Evolutionary conservation across 106 monocot genomes (phyloP).

Genomic region (Gastrodia elata): DNA sequence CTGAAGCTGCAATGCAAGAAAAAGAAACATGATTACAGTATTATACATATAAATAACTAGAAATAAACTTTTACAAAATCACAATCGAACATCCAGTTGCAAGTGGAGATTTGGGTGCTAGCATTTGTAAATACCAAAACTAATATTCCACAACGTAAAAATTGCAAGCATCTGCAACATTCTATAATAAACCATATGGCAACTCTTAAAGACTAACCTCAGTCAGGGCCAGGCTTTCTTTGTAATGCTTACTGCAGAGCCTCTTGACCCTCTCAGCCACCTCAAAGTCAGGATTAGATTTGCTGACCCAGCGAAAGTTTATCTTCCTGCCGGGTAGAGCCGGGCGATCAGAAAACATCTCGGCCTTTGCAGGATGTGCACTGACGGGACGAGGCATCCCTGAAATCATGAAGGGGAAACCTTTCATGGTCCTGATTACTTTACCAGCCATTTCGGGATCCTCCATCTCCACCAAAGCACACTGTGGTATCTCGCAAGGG

Average conservation of each 20-base stretch:
- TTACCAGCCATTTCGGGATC: constrained; percentile 28
- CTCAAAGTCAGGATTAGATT: constrained; percentile 38
- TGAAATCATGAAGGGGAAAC: constrained; percentile 84
- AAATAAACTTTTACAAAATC: too few species aligned
- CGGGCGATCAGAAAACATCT: constrained; percentile 74
- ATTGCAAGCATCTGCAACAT: neutral
- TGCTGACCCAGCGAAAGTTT: constrained; percentile 41
- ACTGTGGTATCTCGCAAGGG: constrained; percentile 44
- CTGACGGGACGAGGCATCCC: constrained; percentile 77
- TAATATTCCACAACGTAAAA: constrained; percentile 38
- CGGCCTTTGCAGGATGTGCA: constrained; percentile 36
- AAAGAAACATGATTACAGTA: too few species aligned
- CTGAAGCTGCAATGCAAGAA: constrained; percentile 47
- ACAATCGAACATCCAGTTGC: too few species aligned
- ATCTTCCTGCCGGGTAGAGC: constrained; percentile 50
- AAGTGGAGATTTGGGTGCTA: too few species aligned
- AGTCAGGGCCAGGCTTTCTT: constrained; percentile 47
- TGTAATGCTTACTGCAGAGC: constrained; percentile 37
- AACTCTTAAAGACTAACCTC: constrained; percentile 33
- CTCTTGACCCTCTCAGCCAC: constrained; percentile 40
- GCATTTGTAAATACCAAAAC: too few species aligned
- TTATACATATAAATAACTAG: too few species aligned
- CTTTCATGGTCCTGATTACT: constrained; percentile 29
- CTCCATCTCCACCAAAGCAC: constrained; percentile 85
- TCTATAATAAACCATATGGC: neutral